phyloP scores from a whole-genome alignment of 2,329 filamentous ascomycete species.

The Trichophyton mentagrophytes region DNA sequence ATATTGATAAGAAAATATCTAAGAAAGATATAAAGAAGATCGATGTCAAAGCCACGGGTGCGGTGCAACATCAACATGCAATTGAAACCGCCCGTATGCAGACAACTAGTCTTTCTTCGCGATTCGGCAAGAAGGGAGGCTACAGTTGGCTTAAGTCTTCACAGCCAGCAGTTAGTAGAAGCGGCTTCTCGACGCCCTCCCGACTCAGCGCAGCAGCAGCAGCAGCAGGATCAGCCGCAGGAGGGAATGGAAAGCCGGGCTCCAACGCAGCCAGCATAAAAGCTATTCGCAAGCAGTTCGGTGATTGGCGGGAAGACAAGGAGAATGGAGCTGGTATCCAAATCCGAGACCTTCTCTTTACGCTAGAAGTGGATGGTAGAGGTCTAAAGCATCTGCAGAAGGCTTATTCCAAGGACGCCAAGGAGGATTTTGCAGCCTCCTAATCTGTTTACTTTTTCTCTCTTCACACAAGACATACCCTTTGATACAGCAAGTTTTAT shows the following conservation, averaged over 20 bases:
- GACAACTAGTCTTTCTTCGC: constrained; percentile 46
- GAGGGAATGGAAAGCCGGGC: constrained; percentile 16
- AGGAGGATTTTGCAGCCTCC: constrained; percentile 21
- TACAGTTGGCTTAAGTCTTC: constrained; percentile 37
- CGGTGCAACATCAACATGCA: constrained; percentile 65
- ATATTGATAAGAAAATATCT: constrained; percentile 54
- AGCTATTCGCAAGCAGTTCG: constrained; percentile 43
- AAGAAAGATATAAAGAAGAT: constrained; percentile 80
- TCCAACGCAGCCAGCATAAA: constrained; percentile 19
- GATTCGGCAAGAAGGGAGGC: constrained; percentile 35
- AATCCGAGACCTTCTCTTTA: constrained; percentile 66
- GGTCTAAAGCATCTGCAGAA: constrained; percentile 32
- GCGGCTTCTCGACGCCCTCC: constrained; percentile 28
- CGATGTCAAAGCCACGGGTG: constrained; percentile 62
- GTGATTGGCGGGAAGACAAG: constrained; percentile 61
- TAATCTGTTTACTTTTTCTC: constrained; percentile 1
- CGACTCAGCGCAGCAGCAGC: constrained; percentile 20
- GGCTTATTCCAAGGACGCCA: constrained; percentile 31
- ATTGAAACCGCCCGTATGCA: constrained; percentile 73
- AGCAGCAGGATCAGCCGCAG: constrained; percentile 7
- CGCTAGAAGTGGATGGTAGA: constrained; percentile 64
- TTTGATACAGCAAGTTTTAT: not conserved
- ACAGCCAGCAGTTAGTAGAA: constrained; percentile 18
- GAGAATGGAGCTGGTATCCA: constrained; percentile 69
- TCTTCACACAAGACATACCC: not conserved